Percentiles rank a stretch among this genome's conserved stretches.
Evolutionary conservation across 169 alveolate species (phyloP).

Genomic region (Perkinsus olseni): DNA sequence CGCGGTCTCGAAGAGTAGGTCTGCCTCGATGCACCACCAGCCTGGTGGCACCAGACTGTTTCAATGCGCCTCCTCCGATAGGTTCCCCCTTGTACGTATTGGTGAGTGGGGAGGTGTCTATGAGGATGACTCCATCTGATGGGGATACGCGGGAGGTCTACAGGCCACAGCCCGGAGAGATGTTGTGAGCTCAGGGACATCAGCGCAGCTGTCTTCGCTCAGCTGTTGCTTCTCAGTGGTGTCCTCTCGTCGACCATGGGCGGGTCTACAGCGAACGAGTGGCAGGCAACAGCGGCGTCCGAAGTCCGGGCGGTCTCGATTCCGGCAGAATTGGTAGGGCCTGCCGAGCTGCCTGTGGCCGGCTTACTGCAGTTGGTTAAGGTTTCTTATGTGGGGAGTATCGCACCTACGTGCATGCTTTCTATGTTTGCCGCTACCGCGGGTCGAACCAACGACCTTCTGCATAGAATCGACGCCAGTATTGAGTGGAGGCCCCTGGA

Average conservation of each 20-base stretch:
- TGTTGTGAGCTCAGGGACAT: background rate
- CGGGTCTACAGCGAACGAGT: background rate
- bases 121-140: background rate
- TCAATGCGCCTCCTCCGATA: background rate
- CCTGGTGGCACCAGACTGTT: too few species aligned
- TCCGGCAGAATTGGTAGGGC: background rate
- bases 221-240: background rate
- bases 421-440: background rate
- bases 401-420: background rate
- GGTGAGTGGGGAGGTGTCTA: background rate
- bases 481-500: background rate
- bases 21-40: too few species aligned
- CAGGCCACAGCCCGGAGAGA: background rate
- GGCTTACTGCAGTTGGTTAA: background rate
- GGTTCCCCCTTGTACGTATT: background rate
- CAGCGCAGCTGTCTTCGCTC: too few species aligned
- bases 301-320: background rate
- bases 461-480: background rate
- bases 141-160: background rate
- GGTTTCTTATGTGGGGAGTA: background rate
- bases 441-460: conserved; percentile 1
- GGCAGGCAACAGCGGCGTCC: background rate
- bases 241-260: background rate
- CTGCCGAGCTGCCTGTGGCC: background rate
- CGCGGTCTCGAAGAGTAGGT: too few species aligned